phyloP scores from a whole-genome alignment of 345 rosid species.

The Aurinia saxatilis region DNA sequence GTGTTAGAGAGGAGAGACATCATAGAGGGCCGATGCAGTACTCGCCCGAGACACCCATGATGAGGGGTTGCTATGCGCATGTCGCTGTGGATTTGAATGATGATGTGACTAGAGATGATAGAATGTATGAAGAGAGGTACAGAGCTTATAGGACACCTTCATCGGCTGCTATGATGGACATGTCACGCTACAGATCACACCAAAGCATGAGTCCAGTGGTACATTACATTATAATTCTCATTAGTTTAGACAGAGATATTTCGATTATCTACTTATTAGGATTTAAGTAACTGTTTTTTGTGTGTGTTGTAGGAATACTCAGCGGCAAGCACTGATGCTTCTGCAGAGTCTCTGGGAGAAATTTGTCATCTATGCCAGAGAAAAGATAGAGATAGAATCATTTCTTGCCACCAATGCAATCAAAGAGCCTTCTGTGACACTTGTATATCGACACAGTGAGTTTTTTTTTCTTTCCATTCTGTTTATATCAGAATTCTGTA shows the following conservation, averaged over 20 bases:
- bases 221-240: not conserved
- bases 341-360: slow-evolving; percentile 64
- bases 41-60: slow-evolving; percentile 50
- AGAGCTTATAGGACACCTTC: slow-evolving; percentile 50
- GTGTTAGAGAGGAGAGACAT: slow-evolving; percentile 38
- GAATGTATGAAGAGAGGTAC: slow-evolving; percentile 53
- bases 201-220: slow-evolving; percentile 42
- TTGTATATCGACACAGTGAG: slow-evolving; percentile 72
- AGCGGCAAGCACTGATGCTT: slow-evolving; percentile 55
- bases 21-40: slow-evolving; percentile 34
- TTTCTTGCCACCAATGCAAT: slow-evolving; percentile 77
- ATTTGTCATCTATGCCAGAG: slow-evolving; percentile 81
- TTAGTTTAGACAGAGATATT: not conserved
- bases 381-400: slow-evolving; percentile 51
- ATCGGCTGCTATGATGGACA: slow-evolving; percentile 44
- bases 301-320: slow-evolving; percentile 59
- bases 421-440: slow-evolving; percentile 80
- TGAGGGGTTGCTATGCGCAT: slow-evolving; percentile 36
- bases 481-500: not conserved
- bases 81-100: slow-evolving; percentile 40
- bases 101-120: slow-evolving; percentile 45
- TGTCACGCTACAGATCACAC: slow-evolving; percentile 55
- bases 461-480: slow-evolving; percentile 6
- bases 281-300: not conserved
- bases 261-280: too few relatives aligned